Percentiles rank a stretch among this genome's conserved stretches.
phyloP scores from a whole-genome alignment of 1,139 yeast species.

The Chernovozyma aurita region DNA sequence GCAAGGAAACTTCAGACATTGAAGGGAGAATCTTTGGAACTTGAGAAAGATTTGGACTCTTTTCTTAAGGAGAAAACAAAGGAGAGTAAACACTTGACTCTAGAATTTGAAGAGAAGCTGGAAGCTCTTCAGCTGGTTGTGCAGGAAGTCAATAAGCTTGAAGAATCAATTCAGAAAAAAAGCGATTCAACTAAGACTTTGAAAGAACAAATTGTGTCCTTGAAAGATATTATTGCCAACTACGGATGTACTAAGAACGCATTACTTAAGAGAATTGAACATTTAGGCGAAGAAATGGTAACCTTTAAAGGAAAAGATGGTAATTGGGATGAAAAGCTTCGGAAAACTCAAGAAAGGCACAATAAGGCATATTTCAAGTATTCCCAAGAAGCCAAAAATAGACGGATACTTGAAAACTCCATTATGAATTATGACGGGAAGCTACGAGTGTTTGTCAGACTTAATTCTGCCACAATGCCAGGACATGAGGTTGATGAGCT shows the following conservation, averaged over 20 bases:
- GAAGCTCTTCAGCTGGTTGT: background rate
- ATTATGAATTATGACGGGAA: slow-evolving; percentile 45
- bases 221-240: background rate
- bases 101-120: slow-evolving; percentile 12
- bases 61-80: slow-evolving; percentile 12
- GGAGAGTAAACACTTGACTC: slow-evolving; percentile 15
- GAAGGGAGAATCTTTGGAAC: slow-evolving; percentile 13
- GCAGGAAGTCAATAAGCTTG: background rate
- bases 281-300: background rate
- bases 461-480: background rate
- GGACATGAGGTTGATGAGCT: background rate
- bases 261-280: background rate
- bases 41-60: slow-evolving; percentile 17
- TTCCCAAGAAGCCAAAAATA: slow-evolving; percentile 20
- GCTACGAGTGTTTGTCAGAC: slow-evolving; percentile 24
- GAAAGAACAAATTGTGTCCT: background rate
- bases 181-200: background rate
- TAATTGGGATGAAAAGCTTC: background rate
- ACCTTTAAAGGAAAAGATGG: background rate
- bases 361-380: slow-evolving; percentile 7
- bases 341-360: background rate
- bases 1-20: slow-evolving; percentile 12
- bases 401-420: slow-evolving; percentile 47
- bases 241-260: background rate
- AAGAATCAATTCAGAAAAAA: background rate